Evolutionary conservation across 192 early-diverging fungal species (phyloP).

Genomic region (Chytriomyces sp.): DNA sequence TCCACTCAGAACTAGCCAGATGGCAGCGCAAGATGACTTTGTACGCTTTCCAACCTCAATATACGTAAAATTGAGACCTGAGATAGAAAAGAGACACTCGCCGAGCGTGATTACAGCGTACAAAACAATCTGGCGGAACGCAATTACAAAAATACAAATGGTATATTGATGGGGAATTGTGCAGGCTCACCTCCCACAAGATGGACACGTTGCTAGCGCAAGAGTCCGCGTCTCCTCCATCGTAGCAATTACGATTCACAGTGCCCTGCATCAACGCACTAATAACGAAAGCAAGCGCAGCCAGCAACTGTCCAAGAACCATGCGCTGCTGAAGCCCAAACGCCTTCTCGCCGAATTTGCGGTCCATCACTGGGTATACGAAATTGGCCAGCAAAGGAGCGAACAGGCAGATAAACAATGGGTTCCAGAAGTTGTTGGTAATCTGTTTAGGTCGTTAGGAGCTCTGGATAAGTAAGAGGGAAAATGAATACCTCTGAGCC

Average conservation of each 20-base stretch:
- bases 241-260: slow-evolving; percentile 29
- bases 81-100: slow-evolving; percentile 61
- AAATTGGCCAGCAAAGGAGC: slow-evolving; percentile 53
- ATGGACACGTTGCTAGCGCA: slow-evolving; percentile 4
- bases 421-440: slow-evolving; percentile 44
- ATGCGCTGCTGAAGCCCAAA: slow-evolving; percentile 57
- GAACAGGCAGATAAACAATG: slow-evolving; percentile 53
- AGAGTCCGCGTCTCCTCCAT: not conserved
- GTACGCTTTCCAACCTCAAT: slow-evolving; percentile 59
- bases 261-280: slow-evolving; percentile 33
- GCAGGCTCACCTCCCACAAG: not conserved
- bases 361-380: slow-evolving; percentile 59
- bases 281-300: slow-evolving; percentile 48
- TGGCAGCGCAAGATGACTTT: slow-evolving; percentile 53
- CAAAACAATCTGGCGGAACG: slow-evolving; percentile 1
- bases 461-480: not conserved
- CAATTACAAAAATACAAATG: no score
- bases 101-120: slow-evolving; percentile 61
- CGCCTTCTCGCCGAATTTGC: slow-evolving; percentile 26
- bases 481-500: not conserved
- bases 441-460: not conserved
- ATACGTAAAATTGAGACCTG: slow-evolving; percentile 66
- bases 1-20: slow-evolving; percentile 57
- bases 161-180: no score
- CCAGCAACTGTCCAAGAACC: slow-evolving; percentile 54